Evolutionary conservation across 148 eudicot genomes (phyloP).

Genomic region (Nepenthes mirabilis): DNA sequence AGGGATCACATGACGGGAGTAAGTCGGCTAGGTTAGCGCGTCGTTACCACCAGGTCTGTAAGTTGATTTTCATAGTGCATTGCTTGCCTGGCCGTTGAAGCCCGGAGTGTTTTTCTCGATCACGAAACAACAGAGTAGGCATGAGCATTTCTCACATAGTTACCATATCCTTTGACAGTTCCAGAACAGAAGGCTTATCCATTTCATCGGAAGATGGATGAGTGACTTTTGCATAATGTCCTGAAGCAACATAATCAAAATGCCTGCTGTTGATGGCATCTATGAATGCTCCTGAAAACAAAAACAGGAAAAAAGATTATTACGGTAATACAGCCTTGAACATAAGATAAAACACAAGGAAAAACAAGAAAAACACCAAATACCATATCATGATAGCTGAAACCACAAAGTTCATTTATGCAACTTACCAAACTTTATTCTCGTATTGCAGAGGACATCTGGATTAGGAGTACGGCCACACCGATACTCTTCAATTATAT

Average conservation of each 20-base stretch:
- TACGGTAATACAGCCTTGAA: neutral
- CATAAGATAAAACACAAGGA: neutral
- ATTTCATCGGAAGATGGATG: conserved; percentile 33
- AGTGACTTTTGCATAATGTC: conserved; percentile 85
- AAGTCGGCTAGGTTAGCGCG: no score
- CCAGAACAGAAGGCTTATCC: conserved; percentile 43
- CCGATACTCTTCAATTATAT: conserved; percentile 82
- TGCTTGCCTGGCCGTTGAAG: no score
- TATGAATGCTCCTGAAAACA: conserved; percentile 74
- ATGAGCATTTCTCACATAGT: conserved; percentile 8
- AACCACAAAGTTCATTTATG: neutral
- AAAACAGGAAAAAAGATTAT: neutral
- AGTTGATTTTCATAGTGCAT: no score
- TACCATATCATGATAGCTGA: neutral
- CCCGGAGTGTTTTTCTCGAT: no score
- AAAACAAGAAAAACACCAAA: neutral
- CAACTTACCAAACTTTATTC: conserved; percentile 88
- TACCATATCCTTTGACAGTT: conserved; percentile 82
- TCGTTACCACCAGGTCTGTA: no score
- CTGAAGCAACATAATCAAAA: conserved; percentile 88
- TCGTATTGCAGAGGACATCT: conserved; percentile 92
- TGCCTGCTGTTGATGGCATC: conserved; percentile 66
- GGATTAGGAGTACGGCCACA: conserved; percentile 98
- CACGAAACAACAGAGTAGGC: conserved; percentile 1
- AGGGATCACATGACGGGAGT: no score